Base-by-base conservation (phyloP, 2,329 filamentous ascomycete species). In the Juglanconis juglandina region DNA sequence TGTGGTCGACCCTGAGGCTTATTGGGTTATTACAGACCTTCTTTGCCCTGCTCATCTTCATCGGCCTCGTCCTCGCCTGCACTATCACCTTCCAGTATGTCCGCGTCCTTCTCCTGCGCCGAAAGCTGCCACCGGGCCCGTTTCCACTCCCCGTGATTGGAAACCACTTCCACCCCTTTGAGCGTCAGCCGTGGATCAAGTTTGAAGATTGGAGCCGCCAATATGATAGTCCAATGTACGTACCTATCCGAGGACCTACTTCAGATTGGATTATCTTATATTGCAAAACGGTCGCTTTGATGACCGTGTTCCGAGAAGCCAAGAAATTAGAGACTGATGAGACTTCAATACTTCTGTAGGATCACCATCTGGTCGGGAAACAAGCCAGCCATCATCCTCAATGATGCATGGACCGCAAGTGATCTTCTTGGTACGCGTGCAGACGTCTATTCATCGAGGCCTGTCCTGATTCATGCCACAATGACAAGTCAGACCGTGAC, bases 301-400 rank as follows among this genome's bases (percentile, higher is more conserved):
- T 2, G 24, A 24, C 24, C 2, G 24, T 24, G 24, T 24, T 2
- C 24, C 24, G 24, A 24, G 24, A 24, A 24, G 24, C 24, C 24
- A 24, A 24, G 24, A 24, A 24, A 24, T 24, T 24, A 7, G 17
- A 17, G 14, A 30, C 44, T 47, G 9, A 47, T n/a, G 11, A 39
- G 44, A 47, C 7, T 9, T 30, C 13, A 8, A 30, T 9, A 47
- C n/a, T 11, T 17, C n/a, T 34, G 11, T 11, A 49, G 47, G 24
- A 59, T 59, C 57, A 59, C 57, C 11, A 30, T 54, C 41, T 59
- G 57, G 57, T 50, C 34, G 46, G 57, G 51, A 2, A 59, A 39
- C 34, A 17, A 41, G 35, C 57, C 57, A 0, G 34, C 41, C 13
- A 49, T 59, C 24, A 52, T 59, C 6, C 42, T 59, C 34, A 47